Percentiles rank a stretch among this genome's conserved stretches.
phyloP scores from a whole-genome alignment of 2,329 filamentous ascomycete species.

The Stromatinia cepivora region DNA sequence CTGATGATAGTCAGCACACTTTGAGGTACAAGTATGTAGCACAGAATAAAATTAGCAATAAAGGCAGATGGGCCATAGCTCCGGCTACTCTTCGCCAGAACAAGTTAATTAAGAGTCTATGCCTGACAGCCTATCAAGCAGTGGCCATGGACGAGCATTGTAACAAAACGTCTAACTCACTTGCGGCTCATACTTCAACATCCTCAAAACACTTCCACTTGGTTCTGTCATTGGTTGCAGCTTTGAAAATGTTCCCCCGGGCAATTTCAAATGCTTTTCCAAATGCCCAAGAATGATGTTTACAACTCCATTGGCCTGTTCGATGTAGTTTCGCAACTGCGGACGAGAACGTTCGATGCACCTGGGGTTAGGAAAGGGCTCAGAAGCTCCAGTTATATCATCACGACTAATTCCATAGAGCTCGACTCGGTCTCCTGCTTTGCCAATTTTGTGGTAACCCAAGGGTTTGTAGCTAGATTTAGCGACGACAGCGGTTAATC shows the following conservation, averaged over 20 bases:
- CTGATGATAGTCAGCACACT: neutral
- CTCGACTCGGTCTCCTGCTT: constrained; percentile 8
- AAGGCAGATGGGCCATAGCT: neutral
- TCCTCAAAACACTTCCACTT: constrained; percentile 9
- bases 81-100: neutral
- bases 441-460: constrained; percentile 15
- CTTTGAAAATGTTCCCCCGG: neutral
- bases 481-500: neutral
- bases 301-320: constrained; percentile 3
- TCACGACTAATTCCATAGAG: constrained; percentile 5
- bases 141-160: no score
- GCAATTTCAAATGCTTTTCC: constrained; percentile 8
- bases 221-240: neutral
- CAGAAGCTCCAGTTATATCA: constrained; percentile 16
- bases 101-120: neutral
- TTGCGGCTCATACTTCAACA: constrained; percentile 14
- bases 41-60: neutral
- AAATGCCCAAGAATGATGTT: constrained; percentile 4
- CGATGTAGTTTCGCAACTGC: neutral
- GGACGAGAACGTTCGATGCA: constrained; percentile 13
- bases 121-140: neutral
- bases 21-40: neutral
- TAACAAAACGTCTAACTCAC: neutral
- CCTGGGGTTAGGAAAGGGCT: constrained; percentile 10
- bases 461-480: constrained; percentile 11